Evolutionary conservation across 1,284 basidiomycete species (phyloP).

Genomic region (Cryptococcus wingfieldii): DNA sequence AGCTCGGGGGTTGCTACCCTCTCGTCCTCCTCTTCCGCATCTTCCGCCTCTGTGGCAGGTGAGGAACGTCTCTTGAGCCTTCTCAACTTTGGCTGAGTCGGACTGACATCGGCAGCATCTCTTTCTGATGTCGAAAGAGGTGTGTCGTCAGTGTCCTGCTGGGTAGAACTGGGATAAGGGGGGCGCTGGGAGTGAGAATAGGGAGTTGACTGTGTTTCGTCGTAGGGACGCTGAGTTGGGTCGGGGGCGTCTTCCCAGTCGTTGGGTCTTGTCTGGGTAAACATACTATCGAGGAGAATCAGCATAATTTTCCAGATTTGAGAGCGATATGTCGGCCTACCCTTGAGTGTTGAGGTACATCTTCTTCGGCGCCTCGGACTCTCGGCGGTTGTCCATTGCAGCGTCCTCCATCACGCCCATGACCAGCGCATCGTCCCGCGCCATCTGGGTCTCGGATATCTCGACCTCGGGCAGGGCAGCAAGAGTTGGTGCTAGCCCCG

Average conservation of each 20-base stretch:
- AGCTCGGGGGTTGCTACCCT: background rate
- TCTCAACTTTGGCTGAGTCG: background rate
- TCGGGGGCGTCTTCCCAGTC: conserved; percentile 11
- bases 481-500: conserved; percentile 22
- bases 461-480: conserved; percentile 29
- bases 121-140: background rate
- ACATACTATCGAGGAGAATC: conserved; percentile 22
- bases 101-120: background rate
- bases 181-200: conserved; percentile 5
- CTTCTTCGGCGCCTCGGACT: conserved; percentile 16
- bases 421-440: conserved; percentile 40
- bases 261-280: conserved; percentile 41
- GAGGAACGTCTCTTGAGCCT: too few species aligned
- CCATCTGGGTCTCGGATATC: conserved; percentile 38
- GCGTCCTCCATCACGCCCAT: conserved; percentile 31
- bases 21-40: too few species aligned
- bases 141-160: background rate
- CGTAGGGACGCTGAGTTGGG: background rate
- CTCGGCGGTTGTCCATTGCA: conserved; percentile 11
- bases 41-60: too few species aligned
- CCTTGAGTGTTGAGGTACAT: conserved; percentile 41
- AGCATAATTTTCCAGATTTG: background rate
- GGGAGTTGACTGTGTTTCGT: conserved; percentile 4
- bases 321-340: conserved; percentile 16
- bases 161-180: conserved; percentile 4